A percentile compares a stretch with the other conserved stretches of the same genome.
phyloP scores from a whole-genome alignment of 2,329 filamentous ascomycete species.

The Cyclaneusma minus region DNA sequence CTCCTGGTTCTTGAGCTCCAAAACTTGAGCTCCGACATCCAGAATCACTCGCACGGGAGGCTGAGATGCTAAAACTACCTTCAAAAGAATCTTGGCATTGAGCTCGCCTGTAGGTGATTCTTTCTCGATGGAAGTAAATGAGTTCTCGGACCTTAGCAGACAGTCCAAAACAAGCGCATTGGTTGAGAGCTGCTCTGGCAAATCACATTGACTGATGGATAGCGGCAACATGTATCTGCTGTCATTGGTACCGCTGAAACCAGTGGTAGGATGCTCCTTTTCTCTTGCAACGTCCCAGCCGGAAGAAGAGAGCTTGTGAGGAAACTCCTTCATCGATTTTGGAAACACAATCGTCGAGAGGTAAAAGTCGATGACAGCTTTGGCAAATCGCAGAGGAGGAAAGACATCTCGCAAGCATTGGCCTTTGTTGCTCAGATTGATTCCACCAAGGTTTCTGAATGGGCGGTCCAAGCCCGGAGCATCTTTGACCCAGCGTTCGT shows the following conservation, averaged over 20 bases:
- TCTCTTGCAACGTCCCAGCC: slow-evolving; percentile 47
- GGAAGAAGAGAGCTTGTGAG: slow-evolving; percentile 44
- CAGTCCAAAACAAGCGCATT: slow-evolving; percentile 50
- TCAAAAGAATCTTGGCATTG: slow-evolving; percentile 28
- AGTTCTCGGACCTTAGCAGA: slow-evolving; percentile 38
- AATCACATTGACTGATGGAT: slow-evolving; percentile 36
- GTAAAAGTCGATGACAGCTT: slow-evolving; percentile 46
- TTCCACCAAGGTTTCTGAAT: slow-evolving; percentile 26
- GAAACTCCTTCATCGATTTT: slow-evolving; percentile 45
- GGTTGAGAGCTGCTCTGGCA: slow-evolving; percentile 40
- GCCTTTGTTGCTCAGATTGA: slow-evolving; percentile 41
- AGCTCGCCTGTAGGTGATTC: slow-evolving; percentile 8
- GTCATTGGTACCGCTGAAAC: slow-evolving; percentile 59
- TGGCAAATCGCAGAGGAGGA: slow-evolving; percentile 32
- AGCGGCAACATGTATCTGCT: slow-evolving; percentile 41
- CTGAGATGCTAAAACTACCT: slow-evolving; percentile 22
- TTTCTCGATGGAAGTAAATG: slow-evolving; percentile 13
- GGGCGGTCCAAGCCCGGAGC: slow-evolving; percentile 17
- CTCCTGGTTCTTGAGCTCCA: slow-evolving; percentile 43
- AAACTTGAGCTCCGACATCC: slow-evolving; percentile 55
- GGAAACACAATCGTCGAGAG: slow-evolving; percentile 42
- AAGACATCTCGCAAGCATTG: slow-evolving; percentile 36
- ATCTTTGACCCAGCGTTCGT: slow-evolving; percentile 28
- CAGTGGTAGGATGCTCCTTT: slow-evolving; percentile 35
- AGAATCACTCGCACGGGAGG: slow-evolving; percentile 41